Base-by-base conservation (phyloP, 768 basidiomycete species). In the Panellus pusillus region DNA sequence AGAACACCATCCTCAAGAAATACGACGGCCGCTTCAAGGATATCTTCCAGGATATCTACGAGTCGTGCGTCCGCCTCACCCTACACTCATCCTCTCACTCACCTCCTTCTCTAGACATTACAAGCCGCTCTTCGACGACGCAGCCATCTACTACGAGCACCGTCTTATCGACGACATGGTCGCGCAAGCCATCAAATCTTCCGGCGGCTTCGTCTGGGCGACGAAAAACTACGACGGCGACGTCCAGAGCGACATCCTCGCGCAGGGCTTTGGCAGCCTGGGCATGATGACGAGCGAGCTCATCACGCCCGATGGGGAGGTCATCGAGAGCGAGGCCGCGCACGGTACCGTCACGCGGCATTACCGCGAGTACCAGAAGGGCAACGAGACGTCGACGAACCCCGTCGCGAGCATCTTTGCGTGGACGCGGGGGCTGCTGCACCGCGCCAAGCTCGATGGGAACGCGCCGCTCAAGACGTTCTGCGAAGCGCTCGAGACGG, bases 21-120 rank as follows among this genome's bases (percentile, higher is more conserved):
- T 99, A 99, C 70, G 97, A 98, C 66, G 97, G 97, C 40, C 84
- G 95, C 28, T 99, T 98, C 84, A 99, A 99, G 79, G 97, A 99
- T 65, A 94, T 96, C 68, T 97, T 99, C 86, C 86, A 98, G 70
- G 93, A 97, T 65, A 87, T 98, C 64, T 99, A 93, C 69, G 91
- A 96, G 7, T 64, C 75, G 78, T 82, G 52, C 48, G 79, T 74
- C 37, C 32, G 12, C 43, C 6, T 15, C 47, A 19, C 19, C 18
- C 6, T 19, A 40, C 19, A 31, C 27, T 19, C 37, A 57, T 38
- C 20, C 18, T 35, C 8, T 8, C 17, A 31, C 24, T 24, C 13
- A 48, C 39, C 31, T 43, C 20, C 20, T 12, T 17, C 49, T 3
- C 24, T 24, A 84, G 82, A 11, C 72, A 84, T 52, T 94, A 93